A percentile compares a stretch with the other conserved stretches of the same genome.
These are phyloP conservation scores for Aspergillus heteromorphus DNA, from an alignment of 495 filamentous ascomycete genomes.

Conservation along the genomic window DNA sequence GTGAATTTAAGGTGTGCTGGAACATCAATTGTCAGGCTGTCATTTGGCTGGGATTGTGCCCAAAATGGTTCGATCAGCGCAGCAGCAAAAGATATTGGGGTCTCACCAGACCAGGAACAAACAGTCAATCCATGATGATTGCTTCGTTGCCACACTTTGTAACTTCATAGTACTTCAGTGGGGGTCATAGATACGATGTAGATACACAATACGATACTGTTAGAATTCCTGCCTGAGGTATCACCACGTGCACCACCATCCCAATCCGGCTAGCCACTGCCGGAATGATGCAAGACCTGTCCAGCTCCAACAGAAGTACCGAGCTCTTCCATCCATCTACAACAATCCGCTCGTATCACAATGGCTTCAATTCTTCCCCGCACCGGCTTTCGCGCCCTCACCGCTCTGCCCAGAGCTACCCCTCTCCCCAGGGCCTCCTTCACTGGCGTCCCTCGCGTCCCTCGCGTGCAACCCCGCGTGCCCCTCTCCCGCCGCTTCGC, in stretches of 20 bases:
- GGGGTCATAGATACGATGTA: too few species aligned
- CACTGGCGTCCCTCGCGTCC: slow-evolving; percentile 16
- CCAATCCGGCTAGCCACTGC: background rate
- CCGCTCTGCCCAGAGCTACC: slow-evolving; percentile 20
- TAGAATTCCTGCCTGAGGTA: background rate
- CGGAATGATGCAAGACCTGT: background rate
- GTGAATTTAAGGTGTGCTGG: too few species aligned
- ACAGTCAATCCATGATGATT: too few species aligned
- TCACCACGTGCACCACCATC: background rate
- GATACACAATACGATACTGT: too few species aligned
- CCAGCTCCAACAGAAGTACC: background rate
- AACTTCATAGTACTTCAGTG: too few species aligned
- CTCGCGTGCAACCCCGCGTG: slow-evolving; percentile 18
- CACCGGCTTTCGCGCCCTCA: slow-evolving; percentile 23
- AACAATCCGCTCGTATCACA: background rate
- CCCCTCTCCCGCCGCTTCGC: slow-evolving; percentile 30
- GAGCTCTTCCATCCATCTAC: background rate
- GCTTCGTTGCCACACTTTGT: too few species aligned
- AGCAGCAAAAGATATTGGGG: too few species aligned
- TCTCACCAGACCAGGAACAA: too few species aligned
- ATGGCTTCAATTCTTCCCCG: slow-evolving; percentile 29
- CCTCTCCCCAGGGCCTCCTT: slow-evolving; percentile 17
- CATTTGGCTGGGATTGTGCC: too few species aligned
- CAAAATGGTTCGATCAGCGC: too few species aligned
- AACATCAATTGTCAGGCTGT: too few species aligned